Base-by-base conservation (phyloP, 176 grass and related monocot genomes). In the Cymbopogon citratus region DNA sequence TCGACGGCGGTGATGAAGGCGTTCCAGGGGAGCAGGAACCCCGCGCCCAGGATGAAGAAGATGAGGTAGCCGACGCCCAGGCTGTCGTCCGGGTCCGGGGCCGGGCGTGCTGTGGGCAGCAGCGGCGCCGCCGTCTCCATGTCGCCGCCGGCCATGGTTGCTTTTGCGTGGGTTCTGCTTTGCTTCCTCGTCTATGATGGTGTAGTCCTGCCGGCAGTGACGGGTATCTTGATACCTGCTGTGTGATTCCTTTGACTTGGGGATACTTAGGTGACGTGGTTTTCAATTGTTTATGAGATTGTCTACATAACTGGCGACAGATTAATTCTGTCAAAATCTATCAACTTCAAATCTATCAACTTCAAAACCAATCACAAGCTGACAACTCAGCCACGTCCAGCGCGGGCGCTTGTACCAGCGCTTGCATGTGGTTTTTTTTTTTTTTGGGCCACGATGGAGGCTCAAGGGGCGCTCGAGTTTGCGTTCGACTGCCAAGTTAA, bases 1-100 rank as follows among this genome's bases (percentile, higher is more conserved):
- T 98, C 96, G 71, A 98, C 96, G 84, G 96, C 92, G 62, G 96
- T 98, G 84, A 98, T 98, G 96, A 85, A 98, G 78, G 96, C 87
- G 90, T 98, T 95, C 96, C 96, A 98, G 4, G 96, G 96, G 66
- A 98, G 34, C 27, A 98, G 96, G 86, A 88, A 98, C 15, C 96
- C 96, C 0, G 87, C 54, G 8, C 96, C 96, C n/a, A 98, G 87
- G 1, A 72, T 91, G 88, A 98, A 95, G 90, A 89, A 95, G 71
- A 98, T 61, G 71, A 85, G 65, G 92, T 98, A 98, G 1, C 81
- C 95, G 2, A 90, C 5, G 5, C 76, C 74, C 66, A 98, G 77
- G 3, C 62, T 23, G 85, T 98, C 95, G 25, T 11, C 41, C 2
- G 92, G 95, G 19, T 87, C 44, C 4, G 74, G 31, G 18, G 75